Evolutionary conservation across 257 asterid genomes (phyloP), one percentile per base, ranked within the genome.

Genomic region (Eucommia ulmoides): DNA sequence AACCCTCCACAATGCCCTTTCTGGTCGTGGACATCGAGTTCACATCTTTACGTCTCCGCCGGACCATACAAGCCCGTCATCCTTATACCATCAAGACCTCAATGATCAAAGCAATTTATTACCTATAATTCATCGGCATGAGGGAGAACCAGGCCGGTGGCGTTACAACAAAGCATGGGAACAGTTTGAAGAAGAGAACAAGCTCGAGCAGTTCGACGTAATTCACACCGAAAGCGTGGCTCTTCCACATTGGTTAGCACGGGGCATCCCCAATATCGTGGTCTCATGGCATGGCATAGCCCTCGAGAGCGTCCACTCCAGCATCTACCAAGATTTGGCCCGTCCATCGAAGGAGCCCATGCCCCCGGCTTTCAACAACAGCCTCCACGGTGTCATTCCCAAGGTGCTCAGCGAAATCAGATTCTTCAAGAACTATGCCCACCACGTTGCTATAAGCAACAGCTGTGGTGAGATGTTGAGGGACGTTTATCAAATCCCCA

Each of bases 261-360:
- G 74, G 3, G 51, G 58, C 14, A 58, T 75, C 5, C 52, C 76
- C 0, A 78, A 84, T 65, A 84, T 88, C 15, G 97, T 65, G 1
- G 97, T 84, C 1, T 88, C 97, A 0, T 88, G 97, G 97, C 97
- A 84, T 17, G 94, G 96, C 9, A 88, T 88, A 24, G 95, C 97
- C 7, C 79, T 84, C 21, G 96, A 88, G 71, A 82, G 89, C 59
- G 80, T 82, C 20, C 93, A 84, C 5, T 88, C 96, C 8, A 76
- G 79, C 49, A 89, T 85, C 20, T 84, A 72, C 62, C 94, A 84
- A 51, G 94, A 85, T 20, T 53, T 89, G 65, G 49, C 79, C 1
- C 58, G 93, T 0, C 70, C 61, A 48, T 72, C 74, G 0, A 41
- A 57, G 20, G 93, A 82, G 51, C 75, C 74, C 1, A 74, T 76